Conservation (phyloP, 768 basidiomycete genomes). For the Wakefieldia striispora region DNA sequence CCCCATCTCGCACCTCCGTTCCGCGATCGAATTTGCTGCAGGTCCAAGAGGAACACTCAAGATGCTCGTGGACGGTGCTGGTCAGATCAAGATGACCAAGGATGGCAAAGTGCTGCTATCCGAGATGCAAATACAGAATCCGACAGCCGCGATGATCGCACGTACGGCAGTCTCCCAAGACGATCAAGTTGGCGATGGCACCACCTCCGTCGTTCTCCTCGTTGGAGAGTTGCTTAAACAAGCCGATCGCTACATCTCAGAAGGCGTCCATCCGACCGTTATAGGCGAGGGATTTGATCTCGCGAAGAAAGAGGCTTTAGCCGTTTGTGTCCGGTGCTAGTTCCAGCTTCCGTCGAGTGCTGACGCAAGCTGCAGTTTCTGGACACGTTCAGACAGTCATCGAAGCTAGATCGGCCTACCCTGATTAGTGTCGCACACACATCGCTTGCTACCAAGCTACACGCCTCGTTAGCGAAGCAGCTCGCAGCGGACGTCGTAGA, state of each 20-base stretch:
- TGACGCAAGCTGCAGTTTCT: conserved; percentile 66
- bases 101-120: conserved; percentile 97
- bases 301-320: conserved; percentile 93
- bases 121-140: conserved; percentile 99
- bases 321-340: conserved; percentile 48
- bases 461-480: conserved; percentile 74
- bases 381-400: conserved; percentile 80
- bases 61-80: conserved; percentile 98
- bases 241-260: conserved; percentile 95
- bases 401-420: conserved; percentile 82
- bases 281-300: conserved; percentile 95
- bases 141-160: conserved; percentile 98
- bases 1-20: conserved; percentile 11
- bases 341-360: conserved; percentile 9
- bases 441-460: conserved; percentile 94
- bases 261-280: conserved; percentile 97
- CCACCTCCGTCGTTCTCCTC: conserved; percentile 93
- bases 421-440: conserved; percentile 93
- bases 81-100: conserved; percentile 99
- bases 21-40: conserved; percentile 36
- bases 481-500: conserved; percentile 93
- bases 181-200: conserved; percentile 98
- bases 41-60: conserved; percentile 97
- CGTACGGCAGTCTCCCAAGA: conserved; percentile 98
- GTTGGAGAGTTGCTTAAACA: conserved; percentile 97